Conservation (phyloP, 1,284 basidiomycete species). For the Xerocomus minutiporus region DNA sequence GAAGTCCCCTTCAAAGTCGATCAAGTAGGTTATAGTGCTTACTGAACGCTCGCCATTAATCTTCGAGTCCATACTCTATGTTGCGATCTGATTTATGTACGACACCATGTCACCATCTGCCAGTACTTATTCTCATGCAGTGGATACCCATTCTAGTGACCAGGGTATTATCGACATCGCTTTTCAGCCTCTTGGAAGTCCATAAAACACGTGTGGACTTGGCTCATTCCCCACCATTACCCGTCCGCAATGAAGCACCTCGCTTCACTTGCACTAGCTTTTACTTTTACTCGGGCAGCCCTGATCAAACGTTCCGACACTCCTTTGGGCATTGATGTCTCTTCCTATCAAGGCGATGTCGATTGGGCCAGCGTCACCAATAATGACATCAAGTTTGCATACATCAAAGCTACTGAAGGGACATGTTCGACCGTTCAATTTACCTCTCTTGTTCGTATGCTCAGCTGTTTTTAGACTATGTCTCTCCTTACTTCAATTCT, state of each 20-base stretch:
- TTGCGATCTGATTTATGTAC: too few species aligned
- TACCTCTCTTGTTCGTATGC: not conserved
- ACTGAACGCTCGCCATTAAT: too few species aligned
- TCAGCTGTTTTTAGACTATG: slow-evolving; percentile 25
- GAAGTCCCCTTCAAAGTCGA: too few species aligned
- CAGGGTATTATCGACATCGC: too few species aligned
- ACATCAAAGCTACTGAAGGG: slow-evolving; percentile 71
- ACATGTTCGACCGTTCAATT: slow-evolving; percentile 37
- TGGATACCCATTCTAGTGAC: too few species aligned
- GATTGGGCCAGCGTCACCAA: slow-evolving; percentile 52
- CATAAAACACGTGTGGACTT: slow-evolving; percentile 13
- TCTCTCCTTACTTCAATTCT: slow-evolving; percentile 35
- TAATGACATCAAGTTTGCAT: slow-evolving; percentile 58
- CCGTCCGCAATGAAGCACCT: slow-evolving; percentile 20
- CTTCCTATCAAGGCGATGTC: slow-evolving; percentile 48
- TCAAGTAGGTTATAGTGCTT: too few species aligned
- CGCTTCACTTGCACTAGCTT: slow-evolving; percentile 12
- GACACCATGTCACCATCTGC: too few species aligned
- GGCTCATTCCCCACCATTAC: not conserved
- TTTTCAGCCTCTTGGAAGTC: not conserved
- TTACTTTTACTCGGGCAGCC: slow-evolving; percentile 14
- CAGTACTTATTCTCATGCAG: too few species aligned
- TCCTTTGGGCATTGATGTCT: slow-evolving; percentile 54
- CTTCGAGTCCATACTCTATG: too few species aligned
- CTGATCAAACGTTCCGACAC: slow-evolving; percentile 32